Evolutionary conservation across 768 basidiomycete genomes (phyloP), one percentile per base, ranked within the genome.

Genomic region (Albatrellus ellisii): DNA sequence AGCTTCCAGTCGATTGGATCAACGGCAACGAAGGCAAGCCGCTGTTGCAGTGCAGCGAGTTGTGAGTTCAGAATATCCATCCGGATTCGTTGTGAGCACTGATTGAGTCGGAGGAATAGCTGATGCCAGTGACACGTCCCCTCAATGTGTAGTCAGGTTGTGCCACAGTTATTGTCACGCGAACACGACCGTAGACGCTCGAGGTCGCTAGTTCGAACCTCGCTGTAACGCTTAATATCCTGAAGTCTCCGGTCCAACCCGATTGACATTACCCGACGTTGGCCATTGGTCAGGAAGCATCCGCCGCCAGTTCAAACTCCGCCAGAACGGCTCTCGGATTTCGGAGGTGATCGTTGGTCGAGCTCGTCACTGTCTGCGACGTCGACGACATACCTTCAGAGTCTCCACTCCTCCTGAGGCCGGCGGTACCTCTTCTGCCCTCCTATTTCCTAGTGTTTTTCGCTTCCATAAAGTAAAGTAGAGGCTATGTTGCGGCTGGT

Each of bases 1-100:
- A 69, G 60, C 56, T 86, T 80, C 79, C 86, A 95, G 59, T 87
- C 69, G 29, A 88, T 77, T 3, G 75, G 65, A 24, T 85, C 78
- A 0, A 72, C 72, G 4, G 75, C 62, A 25, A 90, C 82, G 52
- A 83, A 89, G 11, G 82, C 68, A 18, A 90, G 67, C 14, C 66
- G 67, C 14, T 61, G 64, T 58, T 85, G 78, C 24, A 88, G 57
- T 24, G 59, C 44, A 15, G 36, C 24, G 24, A 51, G 36, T 25
- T 46, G 39, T 2, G 41, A 20, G 47, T 51, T 44, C 11, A 51
- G 31, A 20, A 46, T 14, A 26, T 51, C 50, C 50, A 51, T 51
- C n/a, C n/a, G n/a, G n/a, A n/a, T n/a, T n/a, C n/a, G n/a, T n/a
- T n/a, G n/a, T n/a, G n/a, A n/a, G n/a, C n/a, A n/a, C n/a, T n/a